Evolutionary conservation across 331 rosid species (phyloP), one percentile per base, ranked within the genome.

Genomic region (Erythrophleum ivorense): DNA sequence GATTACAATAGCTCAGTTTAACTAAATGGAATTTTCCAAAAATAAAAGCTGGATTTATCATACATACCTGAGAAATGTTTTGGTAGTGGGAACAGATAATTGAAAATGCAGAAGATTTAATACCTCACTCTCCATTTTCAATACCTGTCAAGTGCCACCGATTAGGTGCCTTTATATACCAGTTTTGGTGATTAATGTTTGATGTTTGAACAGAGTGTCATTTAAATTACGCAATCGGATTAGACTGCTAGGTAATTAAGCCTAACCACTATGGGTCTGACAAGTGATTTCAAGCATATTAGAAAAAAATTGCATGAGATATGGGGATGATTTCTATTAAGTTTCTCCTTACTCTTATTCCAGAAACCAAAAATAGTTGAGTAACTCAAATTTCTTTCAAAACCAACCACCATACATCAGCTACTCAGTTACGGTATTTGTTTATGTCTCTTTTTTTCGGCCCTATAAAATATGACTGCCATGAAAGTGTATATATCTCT

Each of bases 31-130:
- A 19, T 36, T 67, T 69, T 72, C 34, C 33, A 38, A 57, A 57
- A 68, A 18, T 67, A 3, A 18, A 40, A 67, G 15, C 3, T 43
- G 40, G 58, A 63, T 43, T 67, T 70, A 75, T 75, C 62, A 59
- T 70, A 72, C 65, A 46, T 82, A 91, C 95, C 95, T 91, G 70
- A 91, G 93, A 78, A 91, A 91, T 29, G 89, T 73, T 85, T 86
- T 91, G 76, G 88, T 81, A 15, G 95, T 89, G 63, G 95, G 95
- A 53, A 89, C 87, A 77, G 82, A 88, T 16, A 89, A 85, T 76
- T 88, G 93, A 86, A 85, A 91, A 29, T 69, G 84, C 89, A 75
- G 78, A 73, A 70, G 65, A 80, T 88, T 87, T 83, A 88, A 83
- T 70, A 88, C 67, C 81, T 77, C 91, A 79, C 65, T 82, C 86